Conservation (phyloP, 192 early-diverging fungal species). For the Linnemannia exigua region DNA sequence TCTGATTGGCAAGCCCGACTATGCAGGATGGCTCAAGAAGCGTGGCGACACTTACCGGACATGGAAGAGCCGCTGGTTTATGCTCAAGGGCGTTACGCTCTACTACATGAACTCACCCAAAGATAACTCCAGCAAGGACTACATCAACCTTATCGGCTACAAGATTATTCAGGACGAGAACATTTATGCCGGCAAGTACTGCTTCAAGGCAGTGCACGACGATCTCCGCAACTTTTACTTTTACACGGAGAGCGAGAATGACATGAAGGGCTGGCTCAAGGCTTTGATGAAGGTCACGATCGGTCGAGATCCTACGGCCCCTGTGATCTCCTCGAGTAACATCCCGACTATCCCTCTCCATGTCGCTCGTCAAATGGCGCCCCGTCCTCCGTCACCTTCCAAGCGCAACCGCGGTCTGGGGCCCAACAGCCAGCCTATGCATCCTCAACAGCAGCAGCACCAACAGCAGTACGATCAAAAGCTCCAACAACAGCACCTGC, state of each 20-base stretch:
- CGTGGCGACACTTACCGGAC: conserved; percentile 70
- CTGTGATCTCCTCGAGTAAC: conserved; percentile 72
- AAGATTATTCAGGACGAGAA: conserved; percentile 73
- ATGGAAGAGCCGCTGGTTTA: conserved; percentile 75
- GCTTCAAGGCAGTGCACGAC: conserved; percentile 74
- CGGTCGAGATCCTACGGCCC: conserved; percentile 64
- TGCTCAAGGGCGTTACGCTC: conserved; percentile 68
- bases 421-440: conserved; percentile 46
- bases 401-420: conserved; percentile 30
- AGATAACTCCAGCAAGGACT: conserved; percentile 64
- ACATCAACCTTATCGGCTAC: conserved; percentile 72
- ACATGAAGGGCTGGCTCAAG: conserved; percentile 70
- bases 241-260: conserved; percentile 66
- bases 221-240: conserved; percentile 71
- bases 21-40: conserved; percentile 73
- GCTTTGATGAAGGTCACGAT: conserved; percentile 77
- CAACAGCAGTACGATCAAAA: conserved; percentile 41
- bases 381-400: conserved; percentile 60
- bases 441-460: conserved; percentile 34
- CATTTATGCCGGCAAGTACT: conserved; percentile 70
- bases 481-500: conserved; percentile 17
- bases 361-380: conserved; percentile 67
- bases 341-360: conserved; percentile 69
- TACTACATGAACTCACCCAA: conserved; percentile 73
- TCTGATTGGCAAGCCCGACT: conserved; percentile 63